Evolutionary conservation across 2,329 filamentous ascomycete genomes (phyloP), one percentile per base, ranked within the genome.

Genomic region (Penicillium oxalicum): DNA sequence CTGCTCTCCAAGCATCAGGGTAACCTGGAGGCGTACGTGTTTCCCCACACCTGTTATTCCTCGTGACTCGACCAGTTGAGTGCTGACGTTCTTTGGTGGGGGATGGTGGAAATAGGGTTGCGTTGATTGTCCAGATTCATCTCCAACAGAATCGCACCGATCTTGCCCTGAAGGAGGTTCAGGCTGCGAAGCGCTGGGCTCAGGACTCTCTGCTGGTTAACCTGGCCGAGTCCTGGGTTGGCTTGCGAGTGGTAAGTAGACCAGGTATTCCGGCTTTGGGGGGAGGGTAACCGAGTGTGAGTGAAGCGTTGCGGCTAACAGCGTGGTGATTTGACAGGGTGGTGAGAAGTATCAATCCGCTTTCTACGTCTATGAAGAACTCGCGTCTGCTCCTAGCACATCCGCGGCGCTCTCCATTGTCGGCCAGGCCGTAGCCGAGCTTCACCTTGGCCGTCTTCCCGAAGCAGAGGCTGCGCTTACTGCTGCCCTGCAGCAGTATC

Each of bases 341-440:
- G 91, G 91, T 58, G 90, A 95, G 60, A 93, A 89, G 69, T 97
- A 97, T 72, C 93, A 97, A 65, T 88, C 93, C 65, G 86, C 91
- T 13, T 97, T 95, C 72, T 97, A 98, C 76, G 91, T 97, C 52
- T 97, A 89, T 64, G 91, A 97, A 72, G 93, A 98, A 71, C 81
- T 97, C 42, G 91, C 93, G 4, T 88, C 95, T 65, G 85, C 88
- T 27, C 86, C 90, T 2, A 83, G 87, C 29, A 90, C 88, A 13
- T 84, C 88, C 42, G 88, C 88, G 12, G 78, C 84, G 45, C 78
- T 84, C 58, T 86, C 82, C 13, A 80, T 96, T 47, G 82, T 95
- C 52, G 85, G 88, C 18, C 93, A 97, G 73, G 91, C 91, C 26
- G 83, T 97, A 26, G 86, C 88, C 25, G 91, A 98, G 70, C 74